Percentiles rank a stretch among this genome's conserved stretches.
Conservation (phyloP, 2,329 filamentous ascomycete species). For the Coleophoma eucalyptorum region DNA sequence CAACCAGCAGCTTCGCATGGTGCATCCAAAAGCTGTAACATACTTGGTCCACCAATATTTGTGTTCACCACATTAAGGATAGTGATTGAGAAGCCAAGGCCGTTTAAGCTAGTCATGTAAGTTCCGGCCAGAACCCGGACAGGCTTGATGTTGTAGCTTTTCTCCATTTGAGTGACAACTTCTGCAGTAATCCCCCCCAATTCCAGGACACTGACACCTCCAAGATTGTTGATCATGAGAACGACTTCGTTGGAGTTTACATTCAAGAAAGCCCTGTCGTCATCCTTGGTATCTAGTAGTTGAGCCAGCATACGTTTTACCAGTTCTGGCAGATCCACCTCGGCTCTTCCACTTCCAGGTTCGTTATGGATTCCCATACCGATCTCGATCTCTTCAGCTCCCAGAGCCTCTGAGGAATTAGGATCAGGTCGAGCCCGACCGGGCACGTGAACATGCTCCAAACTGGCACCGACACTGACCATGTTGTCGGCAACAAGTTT, state of each 20-base stretch:
- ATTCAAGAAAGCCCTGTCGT: slow-evolving; percentile 59
- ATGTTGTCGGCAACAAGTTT: slow-evolving; percentile 70
- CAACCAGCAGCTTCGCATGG: slow-evolving; percentile 66
- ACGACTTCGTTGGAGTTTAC: slow-evolving; percentile 58
- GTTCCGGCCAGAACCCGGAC: slow-evolving; percentile 60
- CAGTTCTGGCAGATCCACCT: slow-evolving; percentile 42
- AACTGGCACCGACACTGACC: slow-evolving; percentile 79
- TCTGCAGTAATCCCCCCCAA: slow-evolving; percentile 65
- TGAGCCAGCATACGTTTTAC: slow-evolving; percentile 62
- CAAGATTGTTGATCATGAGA: slow-evolving; percentile 66
- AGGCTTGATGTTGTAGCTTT: slow-evolving; percentile 55
- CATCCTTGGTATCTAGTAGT: slow-evolving; percentile 56
- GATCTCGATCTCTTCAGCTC: slow-evolving; percentile 53
- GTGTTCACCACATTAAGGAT: slow-evolving; percentile 60
- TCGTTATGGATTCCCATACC: slow-evolving; percentile 75
- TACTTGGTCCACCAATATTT: slow-evolving; percentile 35
- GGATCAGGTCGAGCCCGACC: slow-evolving; percentile 57
- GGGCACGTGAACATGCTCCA: slow-evolving; percentile 92
- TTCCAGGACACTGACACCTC: slow-evolving; percentile 64
- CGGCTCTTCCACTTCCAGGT: slow-evolving; percentile 47
- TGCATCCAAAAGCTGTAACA: slow-evolving; percentile 64
- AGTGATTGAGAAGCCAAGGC: slow-evolving; percentile 67
- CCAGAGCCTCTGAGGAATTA: slow-evolving; percentile 52
- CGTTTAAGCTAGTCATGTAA: slow-evolving; percentile 71
- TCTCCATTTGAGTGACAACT: slow-evolving; percentile 55